Evolutionary conservation across 148 eudicot species (phyloP).

Genomic region (Camellia lanceoleosa): DNA sequence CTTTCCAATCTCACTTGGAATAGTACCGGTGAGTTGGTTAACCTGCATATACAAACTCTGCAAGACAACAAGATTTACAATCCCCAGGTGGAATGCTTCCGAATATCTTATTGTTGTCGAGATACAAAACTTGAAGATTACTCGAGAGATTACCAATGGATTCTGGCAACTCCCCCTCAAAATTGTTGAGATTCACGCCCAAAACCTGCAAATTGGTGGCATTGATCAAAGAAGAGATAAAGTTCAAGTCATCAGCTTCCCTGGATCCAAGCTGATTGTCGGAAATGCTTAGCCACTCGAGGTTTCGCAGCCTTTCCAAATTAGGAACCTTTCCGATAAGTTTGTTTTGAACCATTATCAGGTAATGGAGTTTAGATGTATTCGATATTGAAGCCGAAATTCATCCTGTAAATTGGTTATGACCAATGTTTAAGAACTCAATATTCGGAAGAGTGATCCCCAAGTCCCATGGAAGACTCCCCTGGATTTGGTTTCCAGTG

Average conservation of each 20-base stretch:
- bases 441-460: neutral
- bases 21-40: neutral
- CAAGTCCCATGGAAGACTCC: neutral
- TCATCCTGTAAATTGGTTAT: neutral
- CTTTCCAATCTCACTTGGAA: slow-evolving; percentile 11
- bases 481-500: neutral
- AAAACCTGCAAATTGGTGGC: neutral
- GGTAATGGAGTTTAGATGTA: neutral
- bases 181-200: neutral
- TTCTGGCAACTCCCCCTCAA: neutral
- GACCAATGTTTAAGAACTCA: neutral
- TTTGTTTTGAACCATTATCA: neutral
- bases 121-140: neutral
- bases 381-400: neutral
- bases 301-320: neutral
- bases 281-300: neutral
- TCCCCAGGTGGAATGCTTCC: slow-evolving; percentile 11
- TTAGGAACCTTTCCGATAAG: neutral
- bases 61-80: neutral
- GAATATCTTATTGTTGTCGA: neutral
- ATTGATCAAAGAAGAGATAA: slow-evolving; percentile 16
- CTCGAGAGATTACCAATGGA: slow-evolving; percentile 16
- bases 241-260: neutral
- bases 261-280: neutral
- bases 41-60: too few species aligned